Evolutionary conservation across 1,284 basidiomycete genomes (phyloP).

Genomic region (Moesziomyces sp.): DNA sequence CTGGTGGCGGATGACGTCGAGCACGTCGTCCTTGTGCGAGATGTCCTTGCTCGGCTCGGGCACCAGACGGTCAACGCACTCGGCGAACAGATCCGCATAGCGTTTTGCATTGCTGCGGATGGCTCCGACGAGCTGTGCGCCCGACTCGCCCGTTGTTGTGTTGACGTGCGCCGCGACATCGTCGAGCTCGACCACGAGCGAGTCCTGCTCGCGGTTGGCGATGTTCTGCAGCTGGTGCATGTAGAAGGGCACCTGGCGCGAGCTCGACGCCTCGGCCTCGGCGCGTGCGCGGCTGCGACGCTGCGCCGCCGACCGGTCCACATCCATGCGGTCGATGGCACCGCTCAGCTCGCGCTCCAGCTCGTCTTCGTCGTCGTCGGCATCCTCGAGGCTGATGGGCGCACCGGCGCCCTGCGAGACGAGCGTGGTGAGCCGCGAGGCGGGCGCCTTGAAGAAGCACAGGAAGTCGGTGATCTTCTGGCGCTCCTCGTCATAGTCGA

Average conservation of each 20-base stretch:
- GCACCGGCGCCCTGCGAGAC: conserved; percentile 10
- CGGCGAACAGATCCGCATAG: conserved; percentile 88
- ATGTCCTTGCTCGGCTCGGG: conserved; percentile 88
- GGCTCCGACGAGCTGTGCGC: conserved; percentile 36
- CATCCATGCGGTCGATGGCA: conserved; percentile 39
- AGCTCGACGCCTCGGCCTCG: conserved; percentile 12
- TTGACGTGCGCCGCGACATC: conserved; percentile 74
- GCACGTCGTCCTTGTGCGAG: conserved; percentile 72
- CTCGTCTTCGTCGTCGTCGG: conserved; percentile 29
- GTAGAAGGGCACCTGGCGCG: conserved; percentile 76
- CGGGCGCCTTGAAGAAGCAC: conserved; percentile 56
- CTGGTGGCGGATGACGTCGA: conserved; percentile 75
- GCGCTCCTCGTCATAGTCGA: conserved; percentile 72
- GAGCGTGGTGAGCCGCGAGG: conserved; percentile 35
- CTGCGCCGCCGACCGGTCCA: conserved; percentile 16
- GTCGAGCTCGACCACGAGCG: conserved; percentile 82
- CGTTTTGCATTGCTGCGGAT: conserved; percentile 88
- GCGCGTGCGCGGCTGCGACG: conserved; percentile 4
- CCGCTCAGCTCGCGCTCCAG: conserved; percentile 29
- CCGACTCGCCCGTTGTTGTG: conserved; percentile 35
- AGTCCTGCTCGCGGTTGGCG: conserved; percentile 89
- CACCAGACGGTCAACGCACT: conserved; percentile 78
- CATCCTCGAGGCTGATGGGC: conserved; percentile 25
- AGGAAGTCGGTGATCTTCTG: conserved; percentile 64
- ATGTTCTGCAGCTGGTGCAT: conserved; percentile 91